Conservation (phyloP, 2,329 filamentous ascomycete species). For the Pseudocercospora pini-densiflorae region DNA sequence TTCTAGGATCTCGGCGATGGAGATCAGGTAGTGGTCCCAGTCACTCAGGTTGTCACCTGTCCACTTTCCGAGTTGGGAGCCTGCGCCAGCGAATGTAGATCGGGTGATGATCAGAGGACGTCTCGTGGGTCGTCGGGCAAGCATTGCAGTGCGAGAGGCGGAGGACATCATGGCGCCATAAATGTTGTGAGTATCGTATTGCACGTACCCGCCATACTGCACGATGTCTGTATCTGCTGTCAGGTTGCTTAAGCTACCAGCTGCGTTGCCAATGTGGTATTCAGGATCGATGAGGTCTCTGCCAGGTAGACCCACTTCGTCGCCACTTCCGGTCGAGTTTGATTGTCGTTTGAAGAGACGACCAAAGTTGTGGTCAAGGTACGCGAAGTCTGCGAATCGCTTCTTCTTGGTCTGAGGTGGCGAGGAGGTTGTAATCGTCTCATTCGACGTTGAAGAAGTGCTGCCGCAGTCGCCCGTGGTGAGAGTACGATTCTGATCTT, state of each 20-base stretch:
- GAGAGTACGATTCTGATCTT: constrained; percentile 38
- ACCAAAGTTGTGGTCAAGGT: constrained; percentile 19
- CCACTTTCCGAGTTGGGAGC: constrained; percentile 64
- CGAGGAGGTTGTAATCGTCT: constrained; percentile 39
- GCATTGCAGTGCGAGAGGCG: constrained; percentile 68
- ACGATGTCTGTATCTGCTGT: constrained; percentile 70
- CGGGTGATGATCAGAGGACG: constrained; percentile 76
- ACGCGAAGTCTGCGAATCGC: constrained; percentile 22
- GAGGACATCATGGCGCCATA: constrained; percentile 78
- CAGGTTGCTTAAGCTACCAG: constrained; percentile 48
- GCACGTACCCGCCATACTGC: constrained; percentile 67
- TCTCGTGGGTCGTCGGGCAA: constrained; percentile 63
- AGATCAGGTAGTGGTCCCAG: constrained; percentile 52
- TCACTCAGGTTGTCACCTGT: constrained; percentile 59
- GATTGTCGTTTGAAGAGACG: constrained; percentile 28
- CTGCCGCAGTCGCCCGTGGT: constrained; percentile 39
- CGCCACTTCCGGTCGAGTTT: constrained; percentile 15
- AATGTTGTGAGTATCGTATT: constrained; percentile 79
- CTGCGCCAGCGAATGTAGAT: constrained; percentile 75
- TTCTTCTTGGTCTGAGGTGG: constrained; percentile 34
- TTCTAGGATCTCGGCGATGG: constrained; percentile 49
- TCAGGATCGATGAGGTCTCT: constrained; percentile 68
- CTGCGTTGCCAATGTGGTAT: constrained; percentile 68
- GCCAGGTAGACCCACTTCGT: constrained; percentile 60
- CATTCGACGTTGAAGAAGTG: constrained; percentile 29